phyloP scores from a whole-genome alignment of 345 rosid species.

The Gossypium bickii region DNA sequence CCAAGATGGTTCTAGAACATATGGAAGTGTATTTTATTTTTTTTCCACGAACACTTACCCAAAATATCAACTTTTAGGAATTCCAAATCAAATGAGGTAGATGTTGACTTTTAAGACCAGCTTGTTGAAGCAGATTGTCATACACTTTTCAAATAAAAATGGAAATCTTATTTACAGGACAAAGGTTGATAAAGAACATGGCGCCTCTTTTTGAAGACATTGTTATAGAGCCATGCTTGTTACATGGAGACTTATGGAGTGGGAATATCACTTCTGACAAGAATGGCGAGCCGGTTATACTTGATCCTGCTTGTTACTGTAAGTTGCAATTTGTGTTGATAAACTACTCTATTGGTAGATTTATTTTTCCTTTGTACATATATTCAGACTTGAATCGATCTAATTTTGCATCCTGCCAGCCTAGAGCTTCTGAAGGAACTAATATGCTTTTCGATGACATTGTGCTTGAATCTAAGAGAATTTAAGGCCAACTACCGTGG shows the following conservation, averaged over 20 bases:
- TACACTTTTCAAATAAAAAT: background rate
- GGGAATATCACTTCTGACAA: constrained; percentile 82
- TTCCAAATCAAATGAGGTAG: background rate
- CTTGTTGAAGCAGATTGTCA: background rate
- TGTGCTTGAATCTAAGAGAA: constrained; percentile 1
- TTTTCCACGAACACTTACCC: background rate
- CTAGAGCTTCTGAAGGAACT: background rate
- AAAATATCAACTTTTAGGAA: background rate
- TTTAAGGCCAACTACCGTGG: background rate
- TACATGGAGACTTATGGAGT: constrained; percentile 98
- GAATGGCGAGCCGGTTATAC: constrained; percentile 80
- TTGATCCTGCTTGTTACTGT: constrained; percentile 98
- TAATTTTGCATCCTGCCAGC: background rate
- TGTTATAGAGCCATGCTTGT: constrained; percentile 69
- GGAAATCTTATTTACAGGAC: constrained; percentile 41
- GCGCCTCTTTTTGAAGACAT: constrained; percentile 65
- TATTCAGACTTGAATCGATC: background rate
- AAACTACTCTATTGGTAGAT: background rate
- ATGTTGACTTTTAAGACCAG: background rate
- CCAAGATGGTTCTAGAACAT: background rate
- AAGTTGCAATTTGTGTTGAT: constrained; percentile 17
- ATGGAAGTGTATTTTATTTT: background rate
- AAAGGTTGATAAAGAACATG: constrained; percentile 64
- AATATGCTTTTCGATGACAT: background rate
- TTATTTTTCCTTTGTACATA: background rate